Base-by-base conservation (phyloP, 352 stramenopile species). In the Phytophthora colocasiae region DNA sequence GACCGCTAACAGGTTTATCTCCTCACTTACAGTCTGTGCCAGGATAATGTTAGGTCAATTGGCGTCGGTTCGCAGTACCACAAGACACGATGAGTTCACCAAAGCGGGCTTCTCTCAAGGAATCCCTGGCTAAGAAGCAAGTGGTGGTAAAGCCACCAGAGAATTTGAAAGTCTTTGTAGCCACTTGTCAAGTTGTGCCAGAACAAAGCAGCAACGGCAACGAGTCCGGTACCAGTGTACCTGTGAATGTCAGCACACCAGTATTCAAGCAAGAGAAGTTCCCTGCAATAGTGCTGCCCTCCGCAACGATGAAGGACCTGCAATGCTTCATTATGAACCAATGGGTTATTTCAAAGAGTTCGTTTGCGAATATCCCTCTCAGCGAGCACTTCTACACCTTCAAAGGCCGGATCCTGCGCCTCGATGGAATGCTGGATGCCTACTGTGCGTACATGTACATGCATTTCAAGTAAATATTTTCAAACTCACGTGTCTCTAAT, bases 311-410 rank as follows among this genome's bases (percentile, higher is more conserved):
- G 4, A 66, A 78, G 7, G 78, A 78, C 12, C 47, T 93, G 6
- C 82, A 85, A 40, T 63, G 58, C 40, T 93, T 93, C 52, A 63
- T 91, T 3, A 24, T 85, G 26, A 75, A 47, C 26, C 85, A 93
- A 49, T 90, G 85, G 85, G 58, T 39, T 24, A 89, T 93, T 49
- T 76, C 79, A 27, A 91, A 90, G 60, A 85, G 67, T 45, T 66
- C 68, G 27, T 84, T 84, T 50, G 66, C 72, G 2, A 55, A 75
- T 2, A 26, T 91, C 1, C 75, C 81, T 10, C 43, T 70, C 1
- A 49, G 52, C 15, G 77, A 91, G 46, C 85, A 93, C 43, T 89
- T 89, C 40, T 93, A 83, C 67, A 93, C 77, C 5, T 90, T 90
- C 62, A 89, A 89, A 71, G 85, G 85, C 14, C 75, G 77, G 7